A percentile compares a stretch with the other conserved stretches of the same genome.
Conservation (phyloP, 2,329 filamentous ascomycete genomes). For the Neofusicoccum umdonicola region DNA sequence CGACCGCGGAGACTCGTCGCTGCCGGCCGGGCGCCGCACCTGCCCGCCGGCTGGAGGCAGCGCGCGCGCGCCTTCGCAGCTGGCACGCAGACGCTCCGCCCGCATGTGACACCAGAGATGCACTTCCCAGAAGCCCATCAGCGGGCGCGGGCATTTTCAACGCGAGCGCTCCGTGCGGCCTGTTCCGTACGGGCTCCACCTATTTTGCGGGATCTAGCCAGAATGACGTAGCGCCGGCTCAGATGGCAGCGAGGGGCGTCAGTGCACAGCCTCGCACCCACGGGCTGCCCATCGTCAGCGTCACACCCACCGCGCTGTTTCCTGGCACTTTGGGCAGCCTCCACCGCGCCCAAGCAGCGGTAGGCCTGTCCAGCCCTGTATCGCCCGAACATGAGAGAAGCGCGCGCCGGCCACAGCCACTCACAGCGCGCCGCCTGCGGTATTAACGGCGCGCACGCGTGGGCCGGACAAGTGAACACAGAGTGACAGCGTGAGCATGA, state of each 20-base stretch:
- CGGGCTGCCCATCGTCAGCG: not conserved
- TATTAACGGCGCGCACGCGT: slow-evolving; percentile 5
- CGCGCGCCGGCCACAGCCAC: not conserved
- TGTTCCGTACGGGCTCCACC: slow-evolving; percentile 2
- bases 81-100: not conserved
- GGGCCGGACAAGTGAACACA: not conserved
- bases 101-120: slow-evolving; percentile 8
- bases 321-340: slow-evolving; percentile 3
- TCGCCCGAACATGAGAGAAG: not conserved
- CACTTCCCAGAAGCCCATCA: not conserved
- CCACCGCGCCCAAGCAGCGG: not conserved
- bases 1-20: not conserved
- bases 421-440: not conserved
- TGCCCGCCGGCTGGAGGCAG: too few species aligned
- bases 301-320: slow-evolving; percentile 1
- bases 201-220: slow-evolving; percentile 1
- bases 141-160: not conserved
- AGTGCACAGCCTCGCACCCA: slow-evolving; percentile 6
- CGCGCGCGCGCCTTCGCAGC: not conserved
- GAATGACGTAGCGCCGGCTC: slow-evolving; percentile 10
- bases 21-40: too few species aligned
- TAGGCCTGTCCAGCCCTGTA: slow-evolving; percentile 3
- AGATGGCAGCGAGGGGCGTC: slow-evolving; percentile 2
- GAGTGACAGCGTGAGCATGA: slow-evolving; percentile 4
- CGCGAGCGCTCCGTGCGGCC: not conserved